Evolutionary conservation across 2,329 filamentous ascomycete genomes (phyloP).

Genomic region (Neocatenulostroma microsporum): DNA sequence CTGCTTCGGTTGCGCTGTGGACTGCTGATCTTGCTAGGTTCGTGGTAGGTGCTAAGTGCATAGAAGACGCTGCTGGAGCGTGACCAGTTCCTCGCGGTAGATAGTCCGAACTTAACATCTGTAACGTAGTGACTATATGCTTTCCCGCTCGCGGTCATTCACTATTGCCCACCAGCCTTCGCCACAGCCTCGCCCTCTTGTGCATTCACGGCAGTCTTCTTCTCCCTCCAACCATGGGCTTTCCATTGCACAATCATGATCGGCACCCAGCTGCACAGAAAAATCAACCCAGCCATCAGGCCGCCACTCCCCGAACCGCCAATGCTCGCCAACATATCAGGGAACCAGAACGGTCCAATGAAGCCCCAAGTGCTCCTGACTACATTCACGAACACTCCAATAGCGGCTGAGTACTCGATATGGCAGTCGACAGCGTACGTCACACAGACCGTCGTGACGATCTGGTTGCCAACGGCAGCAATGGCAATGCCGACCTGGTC

Average conservation of each 20-base stretch:
- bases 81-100: no score
- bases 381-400: constrained; percentile 53
- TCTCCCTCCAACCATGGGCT: constrained; percentile 6
- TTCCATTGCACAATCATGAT: constrained; percentile 18
- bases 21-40: no score
- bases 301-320: constrained; percentile 32
- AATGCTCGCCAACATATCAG: constrained; percentile 33
- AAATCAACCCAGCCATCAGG: constrained; percentile 29
- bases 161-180: no score
- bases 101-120: no score
- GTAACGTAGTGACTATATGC: no score
- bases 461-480: constrained; percentile 49
- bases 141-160: no score
- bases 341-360: constrained; percentile 39
- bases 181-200: background rate
- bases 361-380: constrained; percentile 50
- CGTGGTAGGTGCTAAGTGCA: no score
- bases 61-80: no score
- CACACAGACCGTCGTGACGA: constrained; percentile 53
- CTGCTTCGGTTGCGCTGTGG: no score
- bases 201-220: background rate
- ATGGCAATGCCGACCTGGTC: constrained; percentile 35
- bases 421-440: constrained; percentile 56
- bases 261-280: constrained; percentile 20
- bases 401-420: constrained; percentile 43